Conservation (phyloP, 176 grass and related monocot genomes). For the Oryza glaberrima region DNA sequence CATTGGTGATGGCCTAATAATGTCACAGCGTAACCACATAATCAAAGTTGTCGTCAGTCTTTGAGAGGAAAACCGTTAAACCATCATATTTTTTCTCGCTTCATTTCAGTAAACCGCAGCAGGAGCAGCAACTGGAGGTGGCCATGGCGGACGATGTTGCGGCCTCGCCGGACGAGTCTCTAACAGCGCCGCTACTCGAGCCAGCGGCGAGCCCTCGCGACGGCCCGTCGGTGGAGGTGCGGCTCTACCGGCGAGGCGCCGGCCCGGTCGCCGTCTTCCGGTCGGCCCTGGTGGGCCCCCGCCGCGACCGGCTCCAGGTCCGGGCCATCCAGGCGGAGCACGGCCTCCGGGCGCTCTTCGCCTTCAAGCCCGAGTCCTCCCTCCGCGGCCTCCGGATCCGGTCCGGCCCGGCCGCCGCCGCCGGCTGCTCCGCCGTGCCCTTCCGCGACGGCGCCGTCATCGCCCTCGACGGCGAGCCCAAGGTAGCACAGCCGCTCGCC, state of each 20-base stretch:
- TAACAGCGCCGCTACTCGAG: conserved; percentile 41
- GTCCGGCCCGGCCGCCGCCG: conserved; percentile 31
- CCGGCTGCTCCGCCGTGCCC: conserved; percentile 52
- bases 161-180: background rate
- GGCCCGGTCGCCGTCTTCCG: conserved; percentile 61
- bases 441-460: conserved; percentile 68
- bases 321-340: conserved; percentile 54
- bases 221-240: conserved; percentile 62
- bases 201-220: background rate
- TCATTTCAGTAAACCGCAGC: too few relatives aligned
- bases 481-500: conserved; percentile 10
- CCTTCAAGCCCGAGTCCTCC: conserved; percentile 49
- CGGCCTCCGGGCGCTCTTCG: conserved; percentile 61
- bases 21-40: too few relatives aligned
- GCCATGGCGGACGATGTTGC: conserved; percentile 32
- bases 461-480: conserved; percentile 71
- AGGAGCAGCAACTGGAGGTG: background rate
- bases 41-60: too few relatives aligned
- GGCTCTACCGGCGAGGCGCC: conserved; percentile 57
- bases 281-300: conserved; percentile 50
- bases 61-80: too few relatives aligned
- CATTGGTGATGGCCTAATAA: too few relatives aligned
- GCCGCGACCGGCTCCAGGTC: conserved; percentile 63
- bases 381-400: conserved; percentile 65
- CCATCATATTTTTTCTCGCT: too few relatives aligned